phyloP scores from a whole-genome alignment of 495 filamentous ascomycete genomes.

The Patellaria atrata region DNA sequence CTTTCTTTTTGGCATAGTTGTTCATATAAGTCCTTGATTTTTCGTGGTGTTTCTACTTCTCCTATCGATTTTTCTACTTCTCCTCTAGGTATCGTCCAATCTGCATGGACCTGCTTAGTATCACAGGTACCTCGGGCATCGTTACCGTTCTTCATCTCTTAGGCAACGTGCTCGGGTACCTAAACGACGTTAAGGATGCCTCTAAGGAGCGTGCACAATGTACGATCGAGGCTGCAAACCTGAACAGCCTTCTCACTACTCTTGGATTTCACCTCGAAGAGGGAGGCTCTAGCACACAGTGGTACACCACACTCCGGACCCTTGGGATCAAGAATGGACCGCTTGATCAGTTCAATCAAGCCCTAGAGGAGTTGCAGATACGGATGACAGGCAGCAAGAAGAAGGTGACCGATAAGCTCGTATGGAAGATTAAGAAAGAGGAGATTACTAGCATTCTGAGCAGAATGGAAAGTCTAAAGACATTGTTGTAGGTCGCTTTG shows the following conservation, averaged over 20 bases:
- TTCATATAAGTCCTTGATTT: too few species aligned
- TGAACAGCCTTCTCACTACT: constrained; percentile 17
- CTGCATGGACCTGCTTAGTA: constrained; percentile 20
- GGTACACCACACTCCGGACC: constrained; percentile 14
- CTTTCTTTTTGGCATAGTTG: too few species aligned
- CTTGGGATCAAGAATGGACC: constrained; percentile 18
- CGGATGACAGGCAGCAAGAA: constrained; percentile 17
- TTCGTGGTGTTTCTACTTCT: too few species aligned
- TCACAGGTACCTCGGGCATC: constrained; percentile 24
- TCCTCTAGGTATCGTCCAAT: too few species aligned
- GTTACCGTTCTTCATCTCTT: constrained; percentile 20
- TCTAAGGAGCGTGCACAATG: constrained; percentile 19
- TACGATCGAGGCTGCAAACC: constrained; percentile 16
- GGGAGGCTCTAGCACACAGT: constrained; percentile 11
- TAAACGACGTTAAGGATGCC: constrained; percentile 23
- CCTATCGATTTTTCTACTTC: too few species aligned
- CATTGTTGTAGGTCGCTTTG: constrained; percentile 15
- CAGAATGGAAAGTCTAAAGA: constrained; percentile 24
- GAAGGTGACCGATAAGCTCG: constrained; percentile 11
- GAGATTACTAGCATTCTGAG: constrained; percentile 17
- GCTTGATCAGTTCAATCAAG: constrained; percentile 18
- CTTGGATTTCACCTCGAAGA: constrained; percentile 18
- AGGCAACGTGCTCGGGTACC: constrained; percentile 18
- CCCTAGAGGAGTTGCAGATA: constrained; percentile 16
- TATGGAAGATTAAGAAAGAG: constrained; percentile 22